These are phyloP conservation scores for Xanthoconium purpureum DNA, from an alignment of 768 basidiomycete species.

Conservation along the genomic window DNA sequence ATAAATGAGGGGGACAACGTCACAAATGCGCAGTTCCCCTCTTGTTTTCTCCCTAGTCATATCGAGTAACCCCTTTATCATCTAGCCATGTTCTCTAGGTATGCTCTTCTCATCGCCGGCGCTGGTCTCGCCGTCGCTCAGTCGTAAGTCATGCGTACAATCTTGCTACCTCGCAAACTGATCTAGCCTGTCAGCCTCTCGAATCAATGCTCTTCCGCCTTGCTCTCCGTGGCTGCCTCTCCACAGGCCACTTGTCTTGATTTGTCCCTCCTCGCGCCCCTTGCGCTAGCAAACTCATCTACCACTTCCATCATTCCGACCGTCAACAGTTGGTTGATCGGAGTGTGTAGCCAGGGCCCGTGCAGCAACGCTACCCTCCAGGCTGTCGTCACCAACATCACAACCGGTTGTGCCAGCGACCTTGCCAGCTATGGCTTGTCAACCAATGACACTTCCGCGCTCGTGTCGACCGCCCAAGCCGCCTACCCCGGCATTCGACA, in stretches of 20 bases:
- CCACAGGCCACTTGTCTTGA: slow-evolving; percentile 40
- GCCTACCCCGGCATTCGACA: slow-evolving; percentile 58
- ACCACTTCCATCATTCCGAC: slow-evolving; percentile 38
- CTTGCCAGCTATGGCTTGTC: slow-evolving; percentile 28
- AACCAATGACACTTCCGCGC: slow-evolving; percentile 11
- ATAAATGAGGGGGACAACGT: slow-evolving; percentile 13
- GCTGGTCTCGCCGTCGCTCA: slow-evolving; percentile 42
- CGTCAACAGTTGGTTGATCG: slow-evolving; percentile 59
- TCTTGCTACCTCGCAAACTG: neutral
- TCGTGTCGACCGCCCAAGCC: slow-evolving; percentile 43
- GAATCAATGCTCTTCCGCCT: slow-evolving; percentile 43
- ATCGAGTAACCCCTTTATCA: neutral
- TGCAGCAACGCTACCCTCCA: slow-evolving; percentile 63
- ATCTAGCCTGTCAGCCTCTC: slow-evolving; percentile 6
- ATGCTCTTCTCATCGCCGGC: slow-evolving; percentile 29
- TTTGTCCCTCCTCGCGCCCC: slow-evolving; percentile 30
- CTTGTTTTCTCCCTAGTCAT: neutral
- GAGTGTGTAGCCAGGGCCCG: slow-evolving; percentile 47
- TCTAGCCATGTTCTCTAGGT: slow-evolving; percentile 24
- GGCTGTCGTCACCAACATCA: slow-evolving; percentile 50
- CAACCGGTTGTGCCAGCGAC: slow-evolving; percentile 47
- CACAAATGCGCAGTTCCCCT: slow-evolving; percentile 8
- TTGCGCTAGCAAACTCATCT: slow-evolving; percentile 24
- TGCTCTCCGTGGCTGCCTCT: slow-evolving; percentile 43
- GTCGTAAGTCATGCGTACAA: slow-evolving; percentile 34